These are phyloP conservation scores for Leishmania turanica DNA, from an alignment of 208 protist genomes.

Conservation along the genomic window DNA sequence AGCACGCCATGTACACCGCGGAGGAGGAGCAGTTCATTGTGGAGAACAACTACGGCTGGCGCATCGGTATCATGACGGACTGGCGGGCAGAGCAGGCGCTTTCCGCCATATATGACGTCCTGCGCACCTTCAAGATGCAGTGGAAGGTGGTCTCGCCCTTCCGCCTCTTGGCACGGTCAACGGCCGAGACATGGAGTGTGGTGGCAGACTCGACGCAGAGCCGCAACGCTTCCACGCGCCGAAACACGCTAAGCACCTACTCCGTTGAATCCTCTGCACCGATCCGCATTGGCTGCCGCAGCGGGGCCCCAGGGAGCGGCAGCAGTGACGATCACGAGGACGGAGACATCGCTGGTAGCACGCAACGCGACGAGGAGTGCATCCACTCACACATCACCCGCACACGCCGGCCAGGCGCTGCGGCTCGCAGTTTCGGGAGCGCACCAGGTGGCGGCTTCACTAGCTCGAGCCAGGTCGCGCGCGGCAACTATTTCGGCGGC, in stretches of 20 bases:
- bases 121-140: constrained; percentile 72
- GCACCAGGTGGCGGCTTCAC: background rate
- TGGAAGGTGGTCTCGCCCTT: constrained; percentile 88
- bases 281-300: constrained; percentile 26
- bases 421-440: constrained; percentile 17
- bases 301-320: constrained; percentile 3
- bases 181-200: constrained; percentile 51
- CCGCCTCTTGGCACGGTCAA: constrained; percentile 64
- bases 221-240: background rate
- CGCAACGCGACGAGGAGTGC: constrained; percentile 24
- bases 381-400: constrained; percentile 13
- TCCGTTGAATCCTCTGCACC: constrained; percentile 26
- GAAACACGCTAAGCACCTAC: background rate
- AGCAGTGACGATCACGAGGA: constrained; percentile 29
- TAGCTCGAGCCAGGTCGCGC: constrained; percentile 19
- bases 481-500: constrained; percentile 30
- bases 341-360: constrained; percentile 23
- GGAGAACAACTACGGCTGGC: constrained; percentile 84
- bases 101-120: constrained; percentile 59
- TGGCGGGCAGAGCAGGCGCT: constrained; percentile 50
- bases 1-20: constrained; percentile 71
- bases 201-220: constrained; percentile 24
- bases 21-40: constrained; percentile 86
- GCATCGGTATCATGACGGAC: constrained; percentile 91
- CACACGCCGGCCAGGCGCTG: constrained; percentile 10